Percentiles rank a stretch among this genome's conserved stretches.
These are phyloP conservation scores for Candida labiduridarum DNA, from an alignment of 1,139 yeast species.

Conservation along the genomic window DNA sequence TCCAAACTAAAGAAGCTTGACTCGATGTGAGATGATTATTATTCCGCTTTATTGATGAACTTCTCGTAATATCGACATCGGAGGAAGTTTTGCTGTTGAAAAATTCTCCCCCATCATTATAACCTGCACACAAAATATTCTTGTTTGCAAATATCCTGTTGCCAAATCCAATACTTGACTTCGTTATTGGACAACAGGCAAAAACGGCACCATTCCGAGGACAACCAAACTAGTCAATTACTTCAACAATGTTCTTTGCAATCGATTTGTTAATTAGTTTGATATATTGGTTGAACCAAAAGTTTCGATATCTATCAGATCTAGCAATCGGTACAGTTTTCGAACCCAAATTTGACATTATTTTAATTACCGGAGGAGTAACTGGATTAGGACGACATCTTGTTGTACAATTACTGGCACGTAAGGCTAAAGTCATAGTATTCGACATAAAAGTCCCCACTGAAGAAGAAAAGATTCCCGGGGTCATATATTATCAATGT, in stretches of 20 bases:
- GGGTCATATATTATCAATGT: constrained; percentile 60
- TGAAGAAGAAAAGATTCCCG: constrained; percentile 27
- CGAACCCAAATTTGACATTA: constrained; percentile 56
- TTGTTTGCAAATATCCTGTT: too few relatives aligned
- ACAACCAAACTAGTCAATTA: too few relatives aligned
- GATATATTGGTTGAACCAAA: constrained; percentile 27
- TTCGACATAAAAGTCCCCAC: constrained; percentile 59
- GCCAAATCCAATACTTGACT: too few relatives aligned
- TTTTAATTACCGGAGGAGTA: constrained; percentile 82
- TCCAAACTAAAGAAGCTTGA: too few relatives aligned
- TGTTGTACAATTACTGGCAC: constrained; percentile 44
- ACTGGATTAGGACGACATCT: constrained; percentile 75
- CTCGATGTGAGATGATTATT: too few relatives aligned
- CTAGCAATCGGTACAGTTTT: constrained; percentile 51
- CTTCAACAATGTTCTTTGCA: constrained; percentile 5
- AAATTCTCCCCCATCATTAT: too few relatives aligned
- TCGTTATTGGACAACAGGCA: too few relatives aligned
- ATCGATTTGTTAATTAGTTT: constrained; percentile 9
- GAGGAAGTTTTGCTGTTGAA: too few relatives aligned
- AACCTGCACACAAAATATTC: too few relatives aligned
- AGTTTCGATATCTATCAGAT: constrained; percentile 33
- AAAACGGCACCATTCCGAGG: not conserved
- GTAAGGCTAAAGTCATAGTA: constrained; percentile 56
- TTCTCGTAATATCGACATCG: too few relatives aligned
- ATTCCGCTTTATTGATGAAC: too few relatives aligned